Percentiles rank a stretch among this genome's conserved stretches.
These are phyloP conservation scores for Suillus americanus DNA, from an alignment of 768 basidiomycete genomes.

Conservation along the genomic window DNA sequence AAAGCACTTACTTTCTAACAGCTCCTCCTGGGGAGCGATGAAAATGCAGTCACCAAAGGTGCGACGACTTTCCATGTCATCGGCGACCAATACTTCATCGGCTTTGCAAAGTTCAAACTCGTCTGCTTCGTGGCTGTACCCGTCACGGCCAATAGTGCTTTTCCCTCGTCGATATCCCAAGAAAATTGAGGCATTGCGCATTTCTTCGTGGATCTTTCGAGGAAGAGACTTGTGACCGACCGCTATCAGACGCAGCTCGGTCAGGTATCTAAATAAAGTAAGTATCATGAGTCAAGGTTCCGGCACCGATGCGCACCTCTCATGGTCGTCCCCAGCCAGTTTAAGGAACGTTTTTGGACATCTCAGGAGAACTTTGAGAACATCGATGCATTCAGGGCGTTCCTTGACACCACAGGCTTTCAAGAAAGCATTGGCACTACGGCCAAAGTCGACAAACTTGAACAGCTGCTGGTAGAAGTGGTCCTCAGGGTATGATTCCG, in stretches of 20 bases:
- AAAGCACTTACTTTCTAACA: constrained; percentile 64
- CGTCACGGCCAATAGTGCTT: constrained; percentile 10
- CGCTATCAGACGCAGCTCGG: constrained; percentile 78
- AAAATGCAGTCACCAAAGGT: constrained; percentile 74
- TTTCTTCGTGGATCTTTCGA: constrained; percentile 39
- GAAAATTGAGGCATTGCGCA: constrained; percentile 69
- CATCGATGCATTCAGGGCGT: constrained; percentile 79
- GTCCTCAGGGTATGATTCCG: constrained; percentile 25
- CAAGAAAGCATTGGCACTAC: constrained; percentile 74
- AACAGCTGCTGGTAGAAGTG: constrained; percentile 66
- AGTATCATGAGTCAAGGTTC: background rate
- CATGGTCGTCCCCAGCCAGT: constrained; percentile 54
- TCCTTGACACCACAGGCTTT: constrained; percentile 80
- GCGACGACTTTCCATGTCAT: constrained; percentile 75
- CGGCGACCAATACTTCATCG: constrained; percentile 71
- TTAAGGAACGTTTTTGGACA: constrained; percentile 67
- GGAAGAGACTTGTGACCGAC: constrained; percentile 56
- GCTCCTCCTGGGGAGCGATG: constrained; percentile 81
- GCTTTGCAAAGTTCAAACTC: constrained; percentile 66
- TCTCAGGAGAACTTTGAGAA: constrained; percentile 61
- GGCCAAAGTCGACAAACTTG: constrained; percentile 81
- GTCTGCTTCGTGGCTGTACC: constrained; percentile 12
- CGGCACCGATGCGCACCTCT: constrained; percentile 44
- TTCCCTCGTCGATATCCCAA: constrained; percentile 55
- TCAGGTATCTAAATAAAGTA: constrained; percentile 57